phyloP scores from a whole-genome alignment of 1,284 basidiomycete genomes.

The Exobasidium cylindrosporum region DNA sequence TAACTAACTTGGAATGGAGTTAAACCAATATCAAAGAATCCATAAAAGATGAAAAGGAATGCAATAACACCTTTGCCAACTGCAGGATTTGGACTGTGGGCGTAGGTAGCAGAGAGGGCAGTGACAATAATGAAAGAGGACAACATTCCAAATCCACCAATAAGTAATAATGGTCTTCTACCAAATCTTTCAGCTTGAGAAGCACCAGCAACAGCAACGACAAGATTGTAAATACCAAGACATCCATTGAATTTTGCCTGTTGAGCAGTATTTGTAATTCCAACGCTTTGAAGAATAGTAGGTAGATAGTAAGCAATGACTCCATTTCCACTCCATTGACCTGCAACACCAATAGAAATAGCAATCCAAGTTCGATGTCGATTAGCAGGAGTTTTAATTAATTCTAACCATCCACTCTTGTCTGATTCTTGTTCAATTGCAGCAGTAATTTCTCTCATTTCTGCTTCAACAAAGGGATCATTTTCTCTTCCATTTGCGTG shows the following conservation, averaged over 20 bases:
- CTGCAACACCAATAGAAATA: slow-evolving; percentile 15
- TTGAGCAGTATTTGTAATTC: slow-evolving; percentile 13
- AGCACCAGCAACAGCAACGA: not conserved
- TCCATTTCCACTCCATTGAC: slow-evolving; percentile 25
- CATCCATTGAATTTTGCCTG: slow-evolving; percentile 11
- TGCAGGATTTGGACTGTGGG: not conserved
- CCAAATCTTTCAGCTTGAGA: not conserved
- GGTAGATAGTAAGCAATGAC: slow-evolving; percentile 31
- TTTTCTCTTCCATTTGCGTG: slow-evolving; percentile 25
- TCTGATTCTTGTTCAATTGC: slow-evolving; percentile 23
- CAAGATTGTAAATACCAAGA: slow-evolving; percentile 8
- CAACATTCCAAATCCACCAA: slow-evolving; percentile 8
- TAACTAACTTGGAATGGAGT: slow-evolving; percentile 21
- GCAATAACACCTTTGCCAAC: slow-evolving; percentile 3
- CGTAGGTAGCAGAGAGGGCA: slow-evolving; percentile 3
- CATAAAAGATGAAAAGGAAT: slow-evolving; percentile 10
- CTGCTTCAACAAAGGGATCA: slow-evolving; percentile 19
- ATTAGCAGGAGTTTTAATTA: slow-evolving; percentile 22
- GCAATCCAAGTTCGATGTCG: slow-evolving; percentile 22
- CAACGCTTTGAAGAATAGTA: slow-evolving; percentile 24
- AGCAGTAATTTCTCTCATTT: slow-evolving; percentile 22
- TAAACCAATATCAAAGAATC: slow-evolving; percentile 16
- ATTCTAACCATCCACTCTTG: slow-evolving; percentile 20
- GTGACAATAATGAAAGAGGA: slow-evolving; percentile 10
- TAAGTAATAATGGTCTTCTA: not conserved